These are phyloP conservation scores for Xylaria castorea DNA, from an alignment of 495 filamentous ascomycete genomes.

Conservation along the genomic window DNA sequence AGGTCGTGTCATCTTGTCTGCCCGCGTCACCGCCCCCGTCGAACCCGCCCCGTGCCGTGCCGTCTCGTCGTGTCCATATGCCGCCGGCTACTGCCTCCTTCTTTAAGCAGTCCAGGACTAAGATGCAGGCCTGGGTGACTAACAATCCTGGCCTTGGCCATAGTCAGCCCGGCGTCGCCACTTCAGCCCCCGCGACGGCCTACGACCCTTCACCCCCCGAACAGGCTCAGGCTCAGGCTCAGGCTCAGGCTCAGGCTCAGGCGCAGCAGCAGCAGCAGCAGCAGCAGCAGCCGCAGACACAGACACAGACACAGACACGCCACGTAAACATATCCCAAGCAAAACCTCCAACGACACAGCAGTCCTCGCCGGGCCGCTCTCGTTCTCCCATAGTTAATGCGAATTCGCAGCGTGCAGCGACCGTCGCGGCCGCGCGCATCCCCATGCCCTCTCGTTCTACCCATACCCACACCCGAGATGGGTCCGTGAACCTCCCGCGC, in stretches of 20 bases:
- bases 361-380: slow-evolving; percentile 39
- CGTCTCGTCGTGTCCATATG: slow-evolving; percentile 35
- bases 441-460: slow-evolving; percentile 33
- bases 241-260: too few species aligned
- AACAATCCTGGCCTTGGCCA: slow-evolving; percentile 33
- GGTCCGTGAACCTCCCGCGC: slow-evolving; percentile 32
- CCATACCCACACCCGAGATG: slow-evolving; percentile 34
- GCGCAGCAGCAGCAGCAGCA: slow-evolving; percentile 8
- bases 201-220: slow-evolving; percentile 31
- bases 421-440: slow-evolving; percentile 31
- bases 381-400: slow-evolving; percentile 41
- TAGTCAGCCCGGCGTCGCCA: slow-evolving; percentile 34
- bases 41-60: slow-evolving; percentile 7
- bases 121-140: slow-evolving; percentile 45
- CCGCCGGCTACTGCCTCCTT: slow-evolving; percentile 38
- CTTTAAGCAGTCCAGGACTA: slow-evolving; percentile 42
- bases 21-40: slow-evolving; percentile 19
- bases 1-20: slow-evolving; percentile 32
- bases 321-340: slow-evolving; percentile 39
- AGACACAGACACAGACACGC: slow-evolving; percentile 30
- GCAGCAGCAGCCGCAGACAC: slow-evolving; percentile 15
- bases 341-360: slow-evolving; percentile 33
- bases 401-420: slow-evolving; percentile 36
- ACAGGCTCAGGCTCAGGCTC: slow-evolving; percentile 20
- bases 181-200: slow-evolving; percentile 34